Evolutionary conservation across 345 rosid genomes (phyloP), one percentile per base, ranked within the genome.

Genomic region (Populus deltoides): DNA sequence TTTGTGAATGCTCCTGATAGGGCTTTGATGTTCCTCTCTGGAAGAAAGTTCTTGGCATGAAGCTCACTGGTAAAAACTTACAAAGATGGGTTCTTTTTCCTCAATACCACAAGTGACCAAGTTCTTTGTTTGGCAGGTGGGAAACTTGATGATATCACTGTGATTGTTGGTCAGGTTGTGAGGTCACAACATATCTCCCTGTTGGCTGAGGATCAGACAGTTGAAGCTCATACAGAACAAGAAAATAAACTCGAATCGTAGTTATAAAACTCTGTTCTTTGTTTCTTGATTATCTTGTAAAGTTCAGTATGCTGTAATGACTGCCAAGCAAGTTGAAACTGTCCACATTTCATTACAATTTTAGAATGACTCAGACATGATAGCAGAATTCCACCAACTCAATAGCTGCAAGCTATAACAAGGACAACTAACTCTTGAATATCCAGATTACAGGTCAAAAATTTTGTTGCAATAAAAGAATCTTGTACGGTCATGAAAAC

Each of bases 141-240:
- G 78, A 95, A 93, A 84, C 91, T 89, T n/a, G 93, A 91, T 70
- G 97, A 91, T 77, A 85, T 92, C 24, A 92, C 97, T n/a, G 98
- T 91, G 72, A 86, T 94, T 38, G 89, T 94, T 49, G 90, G 91
- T 43, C 88, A 78, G 70, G 90, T 92, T 79, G 81, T 88, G 38
- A 77, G 78, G 72, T 79, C 88, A 45, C n/a, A 4, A 12, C 51
- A 67, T 5, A n/a, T 36, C 61, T 25, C 33, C 66, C 61, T 41
- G 69, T 22, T 71, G 59, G 49, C 53, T 16, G 74, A 70, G n/a
- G 63, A 55, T 33, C 63, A 33, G 66, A 61, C 35, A 35, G 36
- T 15, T 47, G 25, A 43, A 75, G 27, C 63, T 57, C 35, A 74
- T 18, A 47, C 29, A 33, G n/a, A 31, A 6, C 10, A 63, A 3